These are phyloP conservation scores for Paecilomyces fulvus DNA, from an alignment of 2,329 filamentous ascomycete species.

Conservation along the genomic window DNA sequence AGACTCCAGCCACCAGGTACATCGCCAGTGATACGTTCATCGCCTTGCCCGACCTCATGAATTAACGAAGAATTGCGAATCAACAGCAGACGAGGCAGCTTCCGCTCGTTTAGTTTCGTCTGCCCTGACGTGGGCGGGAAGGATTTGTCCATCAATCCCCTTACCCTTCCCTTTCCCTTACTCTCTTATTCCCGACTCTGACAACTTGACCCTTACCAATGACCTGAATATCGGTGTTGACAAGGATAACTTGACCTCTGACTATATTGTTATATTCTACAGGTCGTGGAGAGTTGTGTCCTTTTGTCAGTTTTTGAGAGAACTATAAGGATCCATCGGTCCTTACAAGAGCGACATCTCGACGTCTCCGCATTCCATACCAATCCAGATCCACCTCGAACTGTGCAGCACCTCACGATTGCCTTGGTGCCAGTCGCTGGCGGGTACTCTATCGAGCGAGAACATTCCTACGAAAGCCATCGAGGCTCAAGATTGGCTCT, in stretches of 20 bases:
- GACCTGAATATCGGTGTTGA: background rate
- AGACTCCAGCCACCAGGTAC: constrained; percentile 26
- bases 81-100: background rate
- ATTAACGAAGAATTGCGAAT: constrained; percentile 1
- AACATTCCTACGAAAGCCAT: background rate
- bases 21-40: constrained; percentile 1
- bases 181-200: background rate
- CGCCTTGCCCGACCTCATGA: constrained; percentile 7
- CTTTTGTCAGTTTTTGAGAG: background rate
- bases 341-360: background rate
- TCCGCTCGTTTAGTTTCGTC: background rate
- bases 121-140: constrained; percentile 12
- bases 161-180: constrained; percentile 17
- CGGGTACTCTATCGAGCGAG: background rate
- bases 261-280: background rate
- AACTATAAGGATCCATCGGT: background rate
- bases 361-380: background rate
- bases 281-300: background rate
- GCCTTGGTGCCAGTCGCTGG: background rate
- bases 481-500: background rate
- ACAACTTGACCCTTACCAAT: background rate
- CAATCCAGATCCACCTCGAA: background rate
- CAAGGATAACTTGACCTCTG: background rate
- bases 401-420: background rate
- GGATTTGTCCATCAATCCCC: constrained; percentile 17